Evolutionary conservation across 2,329 filamentous ascomycete genomes (phyloP), one percentile per base, ranked within the genome.

Genomic region (Nigrospora oryzae): DNA sequence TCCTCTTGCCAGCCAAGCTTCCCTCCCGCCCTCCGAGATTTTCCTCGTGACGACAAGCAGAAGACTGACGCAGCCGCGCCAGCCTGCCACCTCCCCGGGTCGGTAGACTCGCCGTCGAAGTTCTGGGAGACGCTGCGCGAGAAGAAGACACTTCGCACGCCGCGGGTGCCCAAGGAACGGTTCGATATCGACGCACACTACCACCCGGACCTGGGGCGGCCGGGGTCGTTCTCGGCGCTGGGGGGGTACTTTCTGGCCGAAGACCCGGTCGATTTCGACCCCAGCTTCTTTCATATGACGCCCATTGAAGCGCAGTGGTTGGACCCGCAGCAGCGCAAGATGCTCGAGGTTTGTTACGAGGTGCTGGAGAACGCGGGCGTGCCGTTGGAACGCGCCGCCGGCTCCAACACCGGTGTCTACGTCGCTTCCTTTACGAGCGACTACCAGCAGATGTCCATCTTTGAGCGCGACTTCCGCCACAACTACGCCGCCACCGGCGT

Each of bases 311-410:
- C 64, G n/a, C 55, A 57, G 40, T 56, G 53, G 19, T 60, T 70
- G 47, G 68, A 72, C 40, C 68, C 68, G 1, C 67, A 70, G 48
- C 65, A 69, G 46, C 56, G 67, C 1, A 58, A 62, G 46, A 51
- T 66, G 14, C 57, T 69, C 5, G 65, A 71, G 42, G 61, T 66
- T 0, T 57, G 58, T n/a, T 69, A 64, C 41, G 67, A 71, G 43
- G 62, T 65, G 1, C 50, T 78, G 3, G 65, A 64, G 36, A 54
- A 54, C 3, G 63, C 61, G 1, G 67, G 67, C 11, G 35, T 65
- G 0, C 48, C 56, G 2, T 44, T 64, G 15, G 52, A 62, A 1
- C 35, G 53, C 1, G 42, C 63, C 11, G 33, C 48, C 11, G 59
- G 59, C 3, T 53, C 54, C 5, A 53, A 54, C 12, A 63, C 55